These are phyloP conservation scores for Penicillium nucicola DNA, from an alignment of 495 filamentous ascomycete genomes.

Conservation along the genomic window DNA sequence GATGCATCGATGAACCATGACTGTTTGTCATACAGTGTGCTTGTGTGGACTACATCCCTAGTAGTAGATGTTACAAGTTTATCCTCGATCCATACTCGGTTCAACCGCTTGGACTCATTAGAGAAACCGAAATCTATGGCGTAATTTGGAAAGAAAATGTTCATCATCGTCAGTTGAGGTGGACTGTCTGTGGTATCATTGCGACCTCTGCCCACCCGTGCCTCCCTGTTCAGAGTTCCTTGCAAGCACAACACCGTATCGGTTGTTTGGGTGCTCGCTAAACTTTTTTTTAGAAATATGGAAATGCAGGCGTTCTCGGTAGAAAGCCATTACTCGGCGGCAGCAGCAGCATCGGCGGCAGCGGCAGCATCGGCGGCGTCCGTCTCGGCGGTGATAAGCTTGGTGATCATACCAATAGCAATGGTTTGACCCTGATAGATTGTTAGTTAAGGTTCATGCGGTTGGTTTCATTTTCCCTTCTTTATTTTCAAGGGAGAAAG, in stretches of 20 bases:
- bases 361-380: slow-evolving; percentile 8
- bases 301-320: slow-evolving; percentile 8
- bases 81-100: background rate
- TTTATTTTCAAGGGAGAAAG: slow-evolving; percentile 10
- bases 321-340: slow-evolving; percentile 15
- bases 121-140: slow-evolving; percentile 20
- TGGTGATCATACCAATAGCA: slow-evolving; percentile 94
- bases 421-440: slow-evolving; percentile 80
- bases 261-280: slow-evolving; percentile 11
- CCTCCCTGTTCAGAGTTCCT: slow-evolving; percentile 15
- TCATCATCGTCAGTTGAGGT: slow-evolving; percentile 42
- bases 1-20: background rate
- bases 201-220: slow-evolving; percentile 20
- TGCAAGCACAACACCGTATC: background rate
- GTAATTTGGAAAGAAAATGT: slow-evolving; percentile 19
- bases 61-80: background rate
- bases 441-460: slow-evolving; percentile 8
- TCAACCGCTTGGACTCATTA: slow-evolving; percentile 23
- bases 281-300: slow-evolving; percentile 11
- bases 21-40: background rate
- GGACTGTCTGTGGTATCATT: slow-evolving; percentile 22
- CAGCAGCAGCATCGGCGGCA: background rate
- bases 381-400: slow-evolving; percentile 57
- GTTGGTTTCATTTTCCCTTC: background rate
- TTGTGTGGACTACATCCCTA: background rate